Evolutionary conservation across 2,329 filamentous ascomycete genomes (phyloP).

Genomic region (Colletotrichum neosansevieriae): DNA sequence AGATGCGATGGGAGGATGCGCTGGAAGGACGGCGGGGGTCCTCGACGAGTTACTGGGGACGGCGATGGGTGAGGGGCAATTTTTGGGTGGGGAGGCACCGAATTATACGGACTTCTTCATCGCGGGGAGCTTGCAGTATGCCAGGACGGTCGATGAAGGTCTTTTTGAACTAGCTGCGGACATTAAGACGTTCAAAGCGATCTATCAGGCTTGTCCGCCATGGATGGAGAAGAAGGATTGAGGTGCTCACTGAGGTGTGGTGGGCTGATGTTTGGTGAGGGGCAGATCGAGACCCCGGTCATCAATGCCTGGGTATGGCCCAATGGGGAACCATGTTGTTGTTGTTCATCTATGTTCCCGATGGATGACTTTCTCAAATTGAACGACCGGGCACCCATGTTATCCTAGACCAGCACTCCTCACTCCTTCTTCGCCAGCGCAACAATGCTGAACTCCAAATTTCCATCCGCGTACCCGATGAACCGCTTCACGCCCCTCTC

Average conservation of each 20-base stretch:
- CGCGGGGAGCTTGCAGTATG: not conserved
- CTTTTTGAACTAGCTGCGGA: not conserved
- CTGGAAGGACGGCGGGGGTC: not conserved
- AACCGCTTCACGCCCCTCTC: conserved; percentile 65
- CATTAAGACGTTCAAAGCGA: not conserved
- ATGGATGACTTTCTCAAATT: no score
- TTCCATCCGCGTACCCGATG: conserved; percentile 52
- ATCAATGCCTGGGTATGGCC: not conserved
- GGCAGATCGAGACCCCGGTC: not conserved
- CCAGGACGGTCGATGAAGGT: not conserved
- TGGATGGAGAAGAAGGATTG: conserved; percentile 1
- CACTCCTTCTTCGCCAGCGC: conserved; percentile 47
- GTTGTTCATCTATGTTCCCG: not conserved
- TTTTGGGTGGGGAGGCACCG: not conserved
- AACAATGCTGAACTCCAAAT: conserved; percentile 55
- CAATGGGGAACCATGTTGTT: not conserved
- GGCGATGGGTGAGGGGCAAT: not conserved
- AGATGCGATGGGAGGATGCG: not conserved
- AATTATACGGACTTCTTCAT: not conserved
- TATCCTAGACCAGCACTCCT: not conserved
- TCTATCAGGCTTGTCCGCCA: not conserved
- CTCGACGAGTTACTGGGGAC: not conserved
- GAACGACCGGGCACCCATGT: not conserved
- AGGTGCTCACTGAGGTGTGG: not conserved
- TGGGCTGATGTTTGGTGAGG: no score